Conservation (phyloP, 495 filamentous ascomycete species). For the Platismatia glauca region DNA sequence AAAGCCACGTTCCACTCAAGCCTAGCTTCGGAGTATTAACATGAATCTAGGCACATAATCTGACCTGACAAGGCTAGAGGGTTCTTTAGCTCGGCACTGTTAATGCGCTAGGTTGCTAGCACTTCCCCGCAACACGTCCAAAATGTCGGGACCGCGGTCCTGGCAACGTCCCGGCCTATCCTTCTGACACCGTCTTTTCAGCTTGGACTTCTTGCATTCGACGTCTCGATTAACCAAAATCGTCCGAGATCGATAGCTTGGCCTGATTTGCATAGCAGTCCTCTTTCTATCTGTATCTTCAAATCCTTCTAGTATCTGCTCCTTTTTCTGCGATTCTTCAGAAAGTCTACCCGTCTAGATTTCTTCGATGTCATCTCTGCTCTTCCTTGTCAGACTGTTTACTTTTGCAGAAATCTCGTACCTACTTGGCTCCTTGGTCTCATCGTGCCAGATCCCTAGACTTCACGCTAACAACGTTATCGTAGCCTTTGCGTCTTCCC, state of each 20-base stretch:
- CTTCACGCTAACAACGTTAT: background rate
- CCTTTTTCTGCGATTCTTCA: background rate
- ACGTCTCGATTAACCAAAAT: too few species aligned
- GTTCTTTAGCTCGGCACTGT: background rate
- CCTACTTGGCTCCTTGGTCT: background rate
- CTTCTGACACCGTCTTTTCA: background rate
- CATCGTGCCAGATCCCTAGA: background rate
- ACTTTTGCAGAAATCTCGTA: too few species aligned
- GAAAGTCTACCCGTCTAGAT: background rate
- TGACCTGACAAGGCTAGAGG: background rate
- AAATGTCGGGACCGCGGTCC: background rate
- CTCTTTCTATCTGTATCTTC: too few species aligned
- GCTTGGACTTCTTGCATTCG: background rate
- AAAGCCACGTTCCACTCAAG: background rate
- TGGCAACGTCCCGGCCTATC: background rate
- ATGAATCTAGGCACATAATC: background rate
- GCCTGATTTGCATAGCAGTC: too few species aligned
- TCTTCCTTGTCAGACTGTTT: background rate
- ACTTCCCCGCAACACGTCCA: background rate
- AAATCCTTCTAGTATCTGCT: too few species aligned
- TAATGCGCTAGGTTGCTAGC: background rate
- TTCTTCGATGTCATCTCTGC: background rate
- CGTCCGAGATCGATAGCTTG: background rate
- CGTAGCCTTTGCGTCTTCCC: background rate
- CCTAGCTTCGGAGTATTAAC: background rate